Evolutionary conservation across 2,329 filamentous ascomycete genomes (phyloP), one percentile per base, ranked within the genome.

Genomic region (Ceratocystis ficicola): DNA sequence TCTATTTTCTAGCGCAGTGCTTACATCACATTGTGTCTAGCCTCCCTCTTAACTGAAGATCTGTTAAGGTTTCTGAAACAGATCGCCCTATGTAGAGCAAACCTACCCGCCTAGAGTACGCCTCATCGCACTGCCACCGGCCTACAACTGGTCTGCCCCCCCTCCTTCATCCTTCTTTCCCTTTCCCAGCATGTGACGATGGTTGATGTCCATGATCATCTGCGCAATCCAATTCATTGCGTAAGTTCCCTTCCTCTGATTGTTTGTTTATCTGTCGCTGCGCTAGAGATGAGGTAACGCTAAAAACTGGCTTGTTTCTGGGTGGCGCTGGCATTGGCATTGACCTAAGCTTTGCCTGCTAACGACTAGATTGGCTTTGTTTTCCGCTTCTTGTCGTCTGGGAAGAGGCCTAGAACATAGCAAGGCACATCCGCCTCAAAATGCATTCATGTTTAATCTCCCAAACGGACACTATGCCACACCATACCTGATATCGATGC

Each of bases 41-140:
- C 15, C 10, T 36, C 25, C 55, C 55, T 59, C 55, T 59, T 36
- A 59, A n/a, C n/a, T 36, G 55, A 36, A 5, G 28, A 36, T 59
- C 28, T 59, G 36, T 15, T 36, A 59, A 36, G 55, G 17, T 17
- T 59, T 59, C 15, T 59, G 55, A 59, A 59, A 59, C 55, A n/a
- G 48, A 41, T 41, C 36, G 36, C 10, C 36, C 2, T 15, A 41
- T 10, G 36, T 41, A 41, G 36, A 41, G 36, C 36, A 41, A 41
- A 41, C 12, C 10, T 15, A 41, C 36, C 36, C 36, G 10, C 36
- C 36, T 4, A 41, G 36, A 15, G 15, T 41, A 41, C 36, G 10
- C 36, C 36, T 12, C 12, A 10, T 41, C 36, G 36, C 36, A 41
- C 36, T 41, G 36, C 36, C 36, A 41, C 36, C 15, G 36, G 10